A percentile compares a stretch with the other conserved stretches of the same genome.
These are phyloP conservation scores for Didymella glomerata DNA, from an alignment of 2,329 filamentous ascomycete genomes.

Conservation along the genomic window DNA sequence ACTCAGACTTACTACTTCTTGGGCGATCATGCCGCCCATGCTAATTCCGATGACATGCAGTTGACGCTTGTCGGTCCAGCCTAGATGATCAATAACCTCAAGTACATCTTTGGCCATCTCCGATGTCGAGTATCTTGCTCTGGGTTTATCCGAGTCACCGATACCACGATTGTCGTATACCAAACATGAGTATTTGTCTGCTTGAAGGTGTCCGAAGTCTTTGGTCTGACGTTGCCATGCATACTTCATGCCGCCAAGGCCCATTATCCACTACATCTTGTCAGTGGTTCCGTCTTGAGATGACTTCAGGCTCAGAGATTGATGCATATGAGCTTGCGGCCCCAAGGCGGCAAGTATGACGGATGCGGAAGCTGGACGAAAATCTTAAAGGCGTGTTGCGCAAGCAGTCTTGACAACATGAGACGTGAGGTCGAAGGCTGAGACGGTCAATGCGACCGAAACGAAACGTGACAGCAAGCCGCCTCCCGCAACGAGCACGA, in stretches of 20 bases:
- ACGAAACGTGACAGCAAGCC: conserved; percentile 42
- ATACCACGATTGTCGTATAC: conserved; percentile 87
- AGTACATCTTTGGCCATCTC: conserved; percentile 84
- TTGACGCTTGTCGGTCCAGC: conserved; percentile 68
- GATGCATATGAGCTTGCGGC: not conserved
- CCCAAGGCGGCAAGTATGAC: not conserved
- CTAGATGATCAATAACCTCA: conserved; percentile 73
- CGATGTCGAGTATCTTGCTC: conserved; percentile 79
- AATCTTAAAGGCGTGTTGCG: not conserved
- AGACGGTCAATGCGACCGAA: conserved; percentile 50
- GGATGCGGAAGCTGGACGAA: conserved; percentile 9
- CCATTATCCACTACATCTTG: conserved; percentile 75
- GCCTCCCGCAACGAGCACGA: conserved; percentile 16
- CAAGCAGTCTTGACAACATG: conserved; percentile 24
- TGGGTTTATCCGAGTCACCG: conserved; percentile 79
- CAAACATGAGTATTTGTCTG: conserved; percentile 74
- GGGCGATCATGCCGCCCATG: conserved; percentile 92
- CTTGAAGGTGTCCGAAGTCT: conserved; percentile 78
- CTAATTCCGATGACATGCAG: conserved; percentile 79
- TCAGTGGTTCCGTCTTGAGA: conserved; percentile 19
- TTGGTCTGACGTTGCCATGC: conserved; percentile 86
- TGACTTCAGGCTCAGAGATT: not conserved
- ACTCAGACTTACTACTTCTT: conserved; percentile 70
- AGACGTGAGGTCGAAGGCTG: conserved; percentile 40
- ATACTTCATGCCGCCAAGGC: conserved; percentile 72